Base-by-base conservation (phyloP, 202 grass and related monocot species). In the Elaeis oleifera region DNA sequence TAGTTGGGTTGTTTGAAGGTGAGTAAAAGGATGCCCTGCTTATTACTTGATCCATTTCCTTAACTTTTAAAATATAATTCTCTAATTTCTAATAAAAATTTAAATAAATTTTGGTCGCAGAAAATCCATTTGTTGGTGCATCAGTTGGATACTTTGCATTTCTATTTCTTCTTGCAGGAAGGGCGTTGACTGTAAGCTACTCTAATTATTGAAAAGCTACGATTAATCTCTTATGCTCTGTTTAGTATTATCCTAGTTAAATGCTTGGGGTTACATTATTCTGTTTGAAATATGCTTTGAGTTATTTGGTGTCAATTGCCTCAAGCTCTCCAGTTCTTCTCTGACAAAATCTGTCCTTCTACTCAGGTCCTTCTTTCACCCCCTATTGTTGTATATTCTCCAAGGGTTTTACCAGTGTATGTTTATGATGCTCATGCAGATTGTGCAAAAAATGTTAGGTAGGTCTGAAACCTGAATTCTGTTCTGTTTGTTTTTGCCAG, bases 371-470 rank as follows among this genome's bases (percentile, higher is more conserved):
- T 99, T 77, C 78, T 99, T 56, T 99, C 94, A 16, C 88, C 94
- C 26, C 88, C 88, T 73, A 92, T 99, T 70, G 88, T 99, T 71
- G 88, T 99, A 74, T 99, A 99, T 80, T 99, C 94, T 25, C 88
- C 94, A 58, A 84, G 94, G 68, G 85, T 99, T 32, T 84, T 99
- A 64, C 94, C 88, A 31, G 94, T 99, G 56, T 99, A 99, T 82
- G 82, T 99, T 66, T 99, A 99, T 73, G 88, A 99, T 84, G 94
- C 94, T 79, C 94, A 99, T 94, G 94, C 94, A 79, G 94, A 99
- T 76, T 99, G 82, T 75, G 94, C 88, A 66, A 99, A 99, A 84
- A 99, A 99, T 79, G 94, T 99, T 79, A 99, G 94, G 94, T 96
- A 77, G 28, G 65, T 80, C 54, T 60, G 1, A 15, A 31, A 49